Evolutionary conservation across 345 rosid species (phyloP), one percentile per base, ranked within the genome.

Genomic region (Tarenaya hassleriana): DNA sequence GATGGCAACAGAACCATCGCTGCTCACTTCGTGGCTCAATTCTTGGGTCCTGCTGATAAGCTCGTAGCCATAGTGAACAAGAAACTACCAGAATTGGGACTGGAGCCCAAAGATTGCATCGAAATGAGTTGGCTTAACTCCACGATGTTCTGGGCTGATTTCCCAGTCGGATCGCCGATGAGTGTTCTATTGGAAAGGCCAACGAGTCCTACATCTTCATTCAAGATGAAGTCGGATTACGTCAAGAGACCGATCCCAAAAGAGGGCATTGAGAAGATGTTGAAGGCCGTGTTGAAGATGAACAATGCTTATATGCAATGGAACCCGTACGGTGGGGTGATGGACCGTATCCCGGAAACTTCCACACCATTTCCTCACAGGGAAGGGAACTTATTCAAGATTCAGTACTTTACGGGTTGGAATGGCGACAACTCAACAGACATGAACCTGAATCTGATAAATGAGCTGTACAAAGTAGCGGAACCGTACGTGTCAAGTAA

Each of bases 41-140:
- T 70, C 43, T 76, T 88, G 0, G 89, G 89, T 0, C 64, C 65
- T 20, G 18, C 66, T 3, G 34, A 73, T 0, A 67, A 33, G 1
- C 82, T 85, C 13, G 46, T 85, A 8, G 29, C 68, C 0, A 16
- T 76, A 27, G 34, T 74, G 68, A 60, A 64, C 8, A 63, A 51
- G 34, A 68, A 50, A 33, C 71, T 88, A 2, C 84, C 91, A 1
- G 61, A 68, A 41, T 39, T 88, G n/a, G 79, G 77, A 5, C 31
- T 85, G n/a, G 63, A 32, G 49, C 58, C 1, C 32, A 32, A 16
- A 0, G 77, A 84, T 20, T 78, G 86, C 50, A 66, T 7, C 10
- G 88, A 80, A 59, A 70, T 70, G 35, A 84, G 78, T 17, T 88
- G 94, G 94, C 50, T 78, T 13, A 50, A 75, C 5, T 75, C 86